Evolutionary conservation across 2,329 filamentous ascomycete genomes (phyloP).

Genomic region (Acephala macrosclerotiorum): DNA sequence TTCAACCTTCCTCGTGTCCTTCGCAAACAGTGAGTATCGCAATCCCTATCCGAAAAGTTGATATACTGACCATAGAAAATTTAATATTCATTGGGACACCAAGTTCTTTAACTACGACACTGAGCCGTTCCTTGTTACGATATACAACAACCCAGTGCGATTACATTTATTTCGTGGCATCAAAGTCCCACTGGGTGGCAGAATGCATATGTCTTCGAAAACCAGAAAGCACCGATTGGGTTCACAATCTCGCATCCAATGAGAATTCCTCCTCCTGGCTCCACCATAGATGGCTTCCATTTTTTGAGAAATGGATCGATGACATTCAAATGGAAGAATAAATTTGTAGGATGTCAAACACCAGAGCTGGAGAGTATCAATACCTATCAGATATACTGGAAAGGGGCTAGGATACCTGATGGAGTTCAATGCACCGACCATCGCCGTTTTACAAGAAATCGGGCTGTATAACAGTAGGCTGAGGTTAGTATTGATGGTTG

Average conservation of each 20-base stretch:
- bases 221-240: neutral
- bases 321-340: conserved; percentile 55
- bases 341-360: conserved; percentile 50
- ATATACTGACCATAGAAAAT: neutral
- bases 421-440: neutral
- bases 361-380: neutral
- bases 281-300: neutral
- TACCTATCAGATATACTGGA: neutral
- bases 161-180: neutral
- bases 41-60: neutral
- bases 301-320: neutral
- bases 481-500: neutral
- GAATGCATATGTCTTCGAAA: neutral
- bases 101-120: neutral
- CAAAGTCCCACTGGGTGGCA: neutral
- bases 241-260: neutral
- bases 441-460: neutral
- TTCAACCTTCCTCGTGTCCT: neutral
- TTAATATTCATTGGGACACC: neutral
- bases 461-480: neutral
- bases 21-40: neutral
- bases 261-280: neutral
- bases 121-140: neutral
- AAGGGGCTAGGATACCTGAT: neutral
- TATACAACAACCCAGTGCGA: neutral